Evolutionary conservation across 768 basidiomycete species (phyloP).

Genomic region (Termitomyces sp.): DNA sequence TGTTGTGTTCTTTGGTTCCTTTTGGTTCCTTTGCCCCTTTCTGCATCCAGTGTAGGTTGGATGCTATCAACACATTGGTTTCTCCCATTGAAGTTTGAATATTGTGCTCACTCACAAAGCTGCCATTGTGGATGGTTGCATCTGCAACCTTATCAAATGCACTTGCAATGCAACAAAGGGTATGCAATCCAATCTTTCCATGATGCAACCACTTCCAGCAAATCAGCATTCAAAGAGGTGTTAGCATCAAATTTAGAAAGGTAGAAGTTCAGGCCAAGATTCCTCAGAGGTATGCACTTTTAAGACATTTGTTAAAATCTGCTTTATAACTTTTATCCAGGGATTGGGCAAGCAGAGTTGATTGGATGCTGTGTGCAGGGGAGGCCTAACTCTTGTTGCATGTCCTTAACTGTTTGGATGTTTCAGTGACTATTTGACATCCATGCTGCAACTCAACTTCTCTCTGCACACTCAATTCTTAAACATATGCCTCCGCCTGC

Average conservation of each 20-base stretch:
- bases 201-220: slow-evolving; percentile 24
- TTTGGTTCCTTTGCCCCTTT: too few species aligned
- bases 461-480: too few species aligned
- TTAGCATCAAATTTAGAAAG: slow-evolving; percentile 74
- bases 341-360: slow-evolving; percentile 51
- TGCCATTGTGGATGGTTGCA: slow-evolving; percentile 63
- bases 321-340: slow-evolving; percentile 23
- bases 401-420: slow-evolving; percentile 64
- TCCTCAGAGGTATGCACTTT: slow-evolving; percentile 60
- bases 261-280: slow-evolving; percentile 84
- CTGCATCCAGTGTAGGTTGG: too few species aligned
- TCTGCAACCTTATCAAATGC: slow-evolving; percentile 84
- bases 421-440: too few species aligned
- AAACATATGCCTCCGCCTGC: not conserved
- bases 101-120: too few species aligned
- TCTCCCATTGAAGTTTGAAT: too few species aligned
- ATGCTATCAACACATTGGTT: too few species aligned
- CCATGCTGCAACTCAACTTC: too few species aligned
- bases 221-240: slow-evolving; percentile 66
- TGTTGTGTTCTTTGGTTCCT: too few species aligned
- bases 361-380: not conserved
- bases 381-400: slow-evolving; percentile 10
- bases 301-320: not conserved
- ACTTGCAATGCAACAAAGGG: slow-evolving; percentile 63
- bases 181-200: slow-evolving; percentile 27